These are phyloP conservation scores for Penicillium sp. DNA, from an alignment of 2,329 filamentous ascomycete genomes.

Conservation along the genomic window DNA sequence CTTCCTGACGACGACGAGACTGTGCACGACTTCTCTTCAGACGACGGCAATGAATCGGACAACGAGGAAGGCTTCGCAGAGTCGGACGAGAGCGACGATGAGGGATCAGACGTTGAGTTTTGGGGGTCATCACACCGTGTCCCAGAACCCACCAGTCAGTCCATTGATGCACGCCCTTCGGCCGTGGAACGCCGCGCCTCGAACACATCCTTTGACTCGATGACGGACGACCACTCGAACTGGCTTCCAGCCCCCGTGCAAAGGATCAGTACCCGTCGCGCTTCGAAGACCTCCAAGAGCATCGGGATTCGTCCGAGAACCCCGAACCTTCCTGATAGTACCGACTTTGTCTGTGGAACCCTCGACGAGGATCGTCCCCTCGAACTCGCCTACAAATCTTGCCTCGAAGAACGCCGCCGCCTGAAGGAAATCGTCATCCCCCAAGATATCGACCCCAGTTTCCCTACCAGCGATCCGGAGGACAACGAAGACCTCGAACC, in stretches of 20 bases:
- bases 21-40: conserved; percentile 50
- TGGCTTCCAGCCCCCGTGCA: conserved; percentile 35
- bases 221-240: conserved; percentile 34
- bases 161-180: conserved; percentile 50
- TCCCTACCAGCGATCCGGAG: conserved; percentile 90
- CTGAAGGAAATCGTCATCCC: conserved; percentile 80
- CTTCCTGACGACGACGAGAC: conserved; percentile 66
- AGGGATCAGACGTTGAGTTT: conserved; percentile 64
- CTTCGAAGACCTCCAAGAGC: conserved; percentile 38
- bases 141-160: conserved; percentile 56
- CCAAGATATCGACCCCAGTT: conserved; percentile 97
- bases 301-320: conserved; percentile 65
- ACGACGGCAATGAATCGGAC: conserved; percentile 77
- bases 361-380: conserved; percentile 91
- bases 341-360: conserved; percentile 98
- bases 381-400: conserved; percentile 90
- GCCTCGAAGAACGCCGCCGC: conserved; percentile 75
- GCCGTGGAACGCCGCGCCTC: conserved; percentile 50
- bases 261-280: conserved; percentile 29
- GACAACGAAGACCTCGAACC: conserved; percentile 75
- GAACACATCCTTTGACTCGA: conserved; percentile 56
- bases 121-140: conserved; percentile 54
- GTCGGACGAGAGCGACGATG: conserved; percentile 63
- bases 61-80: conserved; percentile 71
- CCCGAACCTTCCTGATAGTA: conserved; percentile 90